Conservation (phyloP, 306 rosid genomes). For the Senna tora region DNA sequence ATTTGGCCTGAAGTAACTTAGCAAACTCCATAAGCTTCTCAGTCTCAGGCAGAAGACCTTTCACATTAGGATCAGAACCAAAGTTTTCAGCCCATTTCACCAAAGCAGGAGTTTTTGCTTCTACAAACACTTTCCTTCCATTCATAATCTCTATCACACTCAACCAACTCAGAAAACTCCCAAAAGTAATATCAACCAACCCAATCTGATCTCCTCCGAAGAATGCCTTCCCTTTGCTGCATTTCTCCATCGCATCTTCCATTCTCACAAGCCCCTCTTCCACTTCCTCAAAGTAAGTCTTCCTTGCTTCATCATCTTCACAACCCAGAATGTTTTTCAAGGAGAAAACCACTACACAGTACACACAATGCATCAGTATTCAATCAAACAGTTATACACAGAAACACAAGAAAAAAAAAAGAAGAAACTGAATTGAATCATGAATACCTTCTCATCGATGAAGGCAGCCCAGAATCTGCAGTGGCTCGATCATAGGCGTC, state of each 20-base stretch:
- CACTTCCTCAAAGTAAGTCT: conserved; percentile 44
- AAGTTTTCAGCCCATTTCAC: conserved; percentile 61
- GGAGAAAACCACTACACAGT: conserved; percentile 61
- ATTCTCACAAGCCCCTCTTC: conserved; percentile 44
- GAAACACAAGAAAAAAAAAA: too few species aligned
- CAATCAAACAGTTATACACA: too few species aligned
- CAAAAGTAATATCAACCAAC: conserved; percentile 62
- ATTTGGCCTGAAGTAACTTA: conserved; percentile 40
- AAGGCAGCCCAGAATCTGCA: conserved; percentile 66
- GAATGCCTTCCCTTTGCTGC: conserved; percentile 60
- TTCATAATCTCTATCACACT: conserved; percentile 41
- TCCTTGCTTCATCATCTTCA: conserved; percentile 52
- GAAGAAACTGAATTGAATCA: too few species aligned
- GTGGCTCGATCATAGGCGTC: conserved; percentile 55
- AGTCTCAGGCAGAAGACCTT: conserved; percentile 55
- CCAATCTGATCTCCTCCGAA: conserved; percentile 67
- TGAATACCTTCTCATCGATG: conserved; percentile 56
- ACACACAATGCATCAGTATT: too few species aligned
- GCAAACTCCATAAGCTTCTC: conserved; percentile 52
- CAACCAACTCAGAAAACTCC: conserved; percentile 56
- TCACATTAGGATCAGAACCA: conserved; percentile 50
- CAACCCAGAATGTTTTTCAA: conserved; percentile 28
- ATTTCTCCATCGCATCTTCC: conserved; percentile 54
- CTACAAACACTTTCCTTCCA: conserved; percentile 50
- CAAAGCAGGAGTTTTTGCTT: conserved; percentile 50